Conservation (phyloP, 2,329 filamentous ascomycete species). For the Elsinoe fawcettii region DNA sequence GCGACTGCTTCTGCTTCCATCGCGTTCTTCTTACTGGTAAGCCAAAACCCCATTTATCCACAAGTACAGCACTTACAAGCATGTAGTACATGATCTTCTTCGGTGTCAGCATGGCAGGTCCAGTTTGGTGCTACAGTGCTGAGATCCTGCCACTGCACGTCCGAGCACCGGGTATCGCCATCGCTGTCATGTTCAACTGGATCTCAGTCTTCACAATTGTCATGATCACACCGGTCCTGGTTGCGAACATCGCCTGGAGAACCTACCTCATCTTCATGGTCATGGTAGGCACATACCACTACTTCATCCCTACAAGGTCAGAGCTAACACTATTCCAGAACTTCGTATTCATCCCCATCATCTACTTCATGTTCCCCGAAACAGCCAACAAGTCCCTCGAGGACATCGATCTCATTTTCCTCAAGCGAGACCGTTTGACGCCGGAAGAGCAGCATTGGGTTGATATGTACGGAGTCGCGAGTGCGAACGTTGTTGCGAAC, state of each 20-base stretch:
- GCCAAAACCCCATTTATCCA: slow-evolving; percentile 17
- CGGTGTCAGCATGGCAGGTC: slow-evolving; percentile 22
- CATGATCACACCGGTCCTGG: slow-evolving; percentile 36
- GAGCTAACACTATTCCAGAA: background rate
- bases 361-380: slow-evolving; percentile 39
- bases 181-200: slow-evolving; percentile 42
- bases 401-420: slow-evolving; percentile 34
- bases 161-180: slow-evolving; percentile 40
- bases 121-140: slow-evolving; percentile 26
- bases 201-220: slow-evolving; percentile 24
- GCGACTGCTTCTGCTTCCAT: slow-evolving; percentile 37
- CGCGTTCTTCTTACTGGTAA: slow-evolving; percentile 40
- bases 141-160: slow-evolving; percentile 44
- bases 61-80: background rate
- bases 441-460: background rate
- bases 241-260: slow-evolving; percentile 41
- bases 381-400: slow-evolving; percentile 34
- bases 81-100: slow-evolving; percentile 21
- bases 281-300: background rate
- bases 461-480: background rate
- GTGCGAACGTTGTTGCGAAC: background rate
- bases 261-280: slow-evolving; percentile 44
- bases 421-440: background rate
- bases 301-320: background rate
- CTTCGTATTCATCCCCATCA: slow-evolving; percentile 14